Evolutionary conservation across 768 basidiomycete genomes (phyloP).

Genomic region (Tulasnella sp.): DNA sequence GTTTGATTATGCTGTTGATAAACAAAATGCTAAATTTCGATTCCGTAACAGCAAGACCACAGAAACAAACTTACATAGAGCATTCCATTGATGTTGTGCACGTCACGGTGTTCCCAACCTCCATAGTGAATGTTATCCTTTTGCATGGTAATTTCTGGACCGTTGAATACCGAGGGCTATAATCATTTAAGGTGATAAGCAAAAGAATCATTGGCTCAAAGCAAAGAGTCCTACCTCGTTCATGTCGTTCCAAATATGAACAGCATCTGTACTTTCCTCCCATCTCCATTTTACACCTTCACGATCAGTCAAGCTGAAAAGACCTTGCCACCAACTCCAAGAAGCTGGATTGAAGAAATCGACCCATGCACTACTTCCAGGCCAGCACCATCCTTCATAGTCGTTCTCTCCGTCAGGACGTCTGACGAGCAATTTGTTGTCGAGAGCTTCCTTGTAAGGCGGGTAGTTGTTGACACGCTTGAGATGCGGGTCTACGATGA

Average conservation of each 20-base stretch:
- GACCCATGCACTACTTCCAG: conserved; percentile 90
- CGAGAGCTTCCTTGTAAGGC: conserved; percentile 71
- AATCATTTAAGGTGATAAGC: conserved; percentile 1
- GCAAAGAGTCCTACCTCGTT: conserved; percentile 55
- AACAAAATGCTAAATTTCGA: neutral
- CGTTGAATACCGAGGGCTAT: conserved; percentile 97
- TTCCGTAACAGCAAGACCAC: neutral
- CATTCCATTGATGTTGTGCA: conserved; percentile 98
- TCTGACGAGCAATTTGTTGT: conserved; percentile 73
- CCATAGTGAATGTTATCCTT: conserved; percentile 72
- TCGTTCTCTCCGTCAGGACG: conserved; percentile 53
- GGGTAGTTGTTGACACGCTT: conserved; percentile 72
- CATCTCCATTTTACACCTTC: conserved; percentile 52
- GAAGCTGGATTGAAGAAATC: conserved; percentile 88
- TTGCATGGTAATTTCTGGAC: conserved; percentile 83
- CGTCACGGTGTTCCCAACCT: conserved; percentile 95
- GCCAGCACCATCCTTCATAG: conserved; percentile 98
- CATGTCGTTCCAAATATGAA: conserved; percentile 99
- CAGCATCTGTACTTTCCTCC: conserved; percentile 64
- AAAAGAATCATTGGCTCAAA: neutral
- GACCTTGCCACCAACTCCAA: conserved; percentile 81
- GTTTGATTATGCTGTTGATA: conserved; percentile 63
- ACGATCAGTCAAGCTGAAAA: conserved; percentile 53
- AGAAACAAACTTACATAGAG: conserved; percentile 34
- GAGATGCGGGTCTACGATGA: conserved; percentile 92